Conservation (phyloP, 2,329 filamentous ascomycete genomes). For the Nemania sp. region DNA sequence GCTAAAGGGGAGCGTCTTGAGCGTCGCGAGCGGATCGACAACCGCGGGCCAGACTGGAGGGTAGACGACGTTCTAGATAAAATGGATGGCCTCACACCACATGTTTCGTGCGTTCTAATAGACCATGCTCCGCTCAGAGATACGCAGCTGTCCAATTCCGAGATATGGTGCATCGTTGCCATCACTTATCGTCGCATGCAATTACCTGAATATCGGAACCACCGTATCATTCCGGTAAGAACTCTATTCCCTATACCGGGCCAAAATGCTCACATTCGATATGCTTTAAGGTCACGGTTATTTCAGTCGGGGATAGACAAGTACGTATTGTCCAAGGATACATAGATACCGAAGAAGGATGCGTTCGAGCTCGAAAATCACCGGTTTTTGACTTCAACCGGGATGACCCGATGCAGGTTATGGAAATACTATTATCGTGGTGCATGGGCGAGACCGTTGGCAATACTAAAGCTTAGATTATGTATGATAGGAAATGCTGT, state of each 20-base stretch:
- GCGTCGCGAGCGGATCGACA: not conserved
- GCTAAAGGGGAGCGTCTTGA: not conserved
- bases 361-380: conserved; percentile 12
- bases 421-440: conserved; percentile 7
- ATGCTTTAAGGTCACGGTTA: conserved; percentile 10
- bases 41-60: not conserved
- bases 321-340: conserved; percentile 25
- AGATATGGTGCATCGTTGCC: conserved; percentile 17
- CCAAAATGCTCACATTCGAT: too few relatives aligned
- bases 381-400: conserved; percentile 12
- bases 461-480: conserved; percentile 2
- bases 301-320: not conserved
- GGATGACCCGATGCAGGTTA: not conserved
- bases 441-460: conserved; percentile 14
- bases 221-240: conserved; percentile 17
- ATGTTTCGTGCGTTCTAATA: conserved; percentile 15
- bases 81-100: conserved; percentile 13
- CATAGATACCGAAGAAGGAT: not conserved
- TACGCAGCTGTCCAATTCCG: conserved; percentile 13
- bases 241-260: not conserved
- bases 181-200: conserved; percentile 2
- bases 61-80: conserved; percentile 8
- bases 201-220: not conserved
- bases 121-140: conserved; percentile 7
- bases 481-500: too few relatives aligned